Evolutionary conservation across 78 protist genomes (phyloP), one percentile per base, ranked within the genome.

Genomic region (Dictyostelium firmibasis): DNA sequence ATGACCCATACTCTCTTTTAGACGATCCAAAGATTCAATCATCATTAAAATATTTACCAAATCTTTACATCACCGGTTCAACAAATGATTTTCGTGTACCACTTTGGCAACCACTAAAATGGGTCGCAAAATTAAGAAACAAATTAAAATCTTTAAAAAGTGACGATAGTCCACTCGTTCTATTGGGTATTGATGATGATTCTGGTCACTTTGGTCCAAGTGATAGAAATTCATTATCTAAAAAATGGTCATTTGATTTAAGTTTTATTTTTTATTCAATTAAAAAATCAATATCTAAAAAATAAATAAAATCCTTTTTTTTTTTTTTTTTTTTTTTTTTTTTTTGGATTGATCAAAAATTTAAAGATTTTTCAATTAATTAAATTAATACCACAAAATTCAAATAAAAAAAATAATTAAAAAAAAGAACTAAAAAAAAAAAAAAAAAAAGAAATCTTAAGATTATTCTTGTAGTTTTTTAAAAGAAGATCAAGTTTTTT

Each of bases 11-110:
- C 62, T 2, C 8, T 20, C 57, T 89, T 16, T 43, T 79, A 14
- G 67, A 87, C 3, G 67, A 57, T 57, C 67, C 74, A 64, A 64
- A 64, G 5, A 25, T 64, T 67, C 35, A 67, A 25, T 25, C 29
- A 23, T 25, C 72, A 25, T 11, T 29, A 67, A 57, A 57, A 57
- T 11, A 5, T 5, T 35, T 84, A 36, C 98, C 98, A 6, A 47
- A 84, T 47, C 75, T 96, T 53, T 57, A 81, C 6, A 29, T 96
- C 9, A 96, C 98, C 0, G 92, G 87, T 0, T 84, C 92, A 44
- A 11, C 50, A 10, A 14, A 7, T 29, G 96, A 92, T 74, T 78
- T 74, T 60, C 82, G 97, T 69, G 98, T 96, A 25, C 97, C 96
- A 10, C 83, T 86, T 76, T 94, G 97, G 97, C 76, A 74, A 47